A percentile compares a stretch with the other conserved stretches of the same genome.
Evolutionary conservation across 768 basidiomycete genomes (phyloP).

Genomic region (Rhodotorula kratochvilovae): DNA sequence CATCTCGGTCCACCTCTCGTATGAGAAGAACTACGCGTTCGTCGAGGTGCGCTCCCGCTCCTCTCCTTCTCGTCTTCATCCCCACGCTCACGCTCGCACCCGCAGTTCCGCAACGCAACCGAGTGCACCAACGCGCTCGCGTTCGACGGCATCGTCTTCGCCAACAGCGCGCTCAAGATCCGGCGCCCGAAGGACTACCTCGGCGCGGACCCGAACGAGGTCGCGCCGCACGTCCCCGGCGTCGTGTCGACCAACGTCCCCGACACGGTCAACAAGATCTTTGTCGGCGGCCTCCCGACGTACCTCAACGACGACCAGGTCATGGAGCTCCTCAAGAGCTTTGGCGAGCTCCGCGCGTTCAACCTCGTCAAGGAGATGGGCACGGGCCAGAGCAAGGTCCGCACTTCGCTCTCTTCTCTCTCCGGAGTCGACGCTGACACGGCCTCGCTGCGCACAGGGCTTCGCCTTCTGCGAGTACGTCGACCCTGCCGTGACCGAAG

Average conservation of each 20-base stretch:
- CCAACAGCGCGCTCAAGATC: conserved; percentile 92
- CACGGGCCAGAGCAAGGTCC: conserved; percentile 79
- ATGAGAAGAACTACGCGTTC: conserved; percentile 98
- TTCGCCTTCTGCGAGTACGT: conserved; percentile 99
- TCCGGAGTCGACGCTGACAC: neutral
- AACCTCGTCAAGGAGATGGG: conserved; percentile 94
- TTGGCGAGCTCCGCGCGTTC: conserved; percentile 95
- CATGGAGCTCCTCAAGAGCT: conserved; percentile 92
- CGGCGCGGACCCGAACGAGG: conserved; percentile 61
- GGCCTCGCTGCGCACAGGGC: conserved; percentile 57
- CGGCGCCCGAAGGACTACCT: conserved; percentile 96
- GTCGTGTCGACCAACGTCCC: conserved; percentile 95
- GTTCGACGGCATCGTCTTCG: conserved; percentile 94
- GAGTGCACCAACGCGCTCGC: conserved; percentile 96
- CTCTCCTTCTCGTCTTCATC: neutral
- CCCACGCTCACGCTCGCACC: conserved; percentile 8
- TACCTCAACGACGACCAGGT: conserved; percentile 98
- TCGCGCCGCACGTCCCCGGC: conserved; percentile 77
- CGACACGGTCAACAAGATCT: conserved; percentile 96
- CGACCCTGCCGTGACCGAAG: conserved; percentile 79
- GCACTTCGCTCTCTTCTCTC: conserved; percentile 15
- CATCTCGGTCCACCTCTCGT: conserved; percentile 89
- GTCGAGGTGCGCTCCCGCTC: conserved; percentile 66
- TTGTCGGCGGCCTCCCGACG: conserved; percentile 89
- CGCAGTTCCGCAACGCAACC: conserved; percentile 93